Evolutionary conservation across 2,329 filamentous ascomycete genomes (phyloP).

Genomic region (Samsoniella hepiali): DNA sequence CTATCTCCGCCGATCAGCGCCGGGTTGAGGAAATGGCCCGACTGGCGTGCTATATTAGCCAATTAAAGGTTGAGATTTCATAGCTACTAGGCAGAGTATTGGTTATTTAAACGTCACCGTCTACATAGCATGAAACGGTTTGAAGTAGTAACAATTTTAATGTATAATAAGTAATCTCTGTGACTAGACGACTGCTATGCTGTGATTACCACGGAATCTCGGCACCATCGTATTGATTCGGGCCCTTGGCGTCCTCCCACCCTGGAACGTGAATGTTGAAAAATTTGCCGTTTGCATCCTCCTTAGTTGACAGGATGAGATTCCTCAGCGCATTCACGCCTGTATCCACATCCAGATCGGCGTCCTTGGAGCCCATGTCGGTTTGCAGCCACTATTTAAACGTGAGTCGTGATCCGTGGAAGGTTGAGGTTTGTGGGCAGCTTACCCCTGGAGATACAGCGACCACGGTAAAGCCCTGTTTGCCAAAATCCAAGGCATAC

Average conservation of each 20-base stretch:
- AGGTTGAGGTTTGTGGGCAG: no score
- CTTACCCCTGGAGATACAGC: conserved; percentile 42
- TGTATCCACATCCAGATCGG: conserved; percentile 39
- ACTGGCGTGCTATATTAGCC: no score
- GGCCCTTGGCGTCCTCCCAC: conserved; percentile 8
- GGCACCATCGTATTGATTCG: conserved; percentile 10
- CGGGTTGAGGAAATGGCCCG: no score
- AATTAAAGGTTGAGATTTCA: no score
- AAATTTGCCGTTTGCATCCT: conserved; percentile 17
- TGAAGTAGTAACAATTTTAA: no score
- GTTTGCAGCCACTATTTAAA: conserved; percentile 42
- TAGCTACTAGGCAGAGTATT: no score
- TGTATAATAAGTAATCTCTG: no score
- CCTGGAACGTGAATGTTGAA: conserved; percentile 15
- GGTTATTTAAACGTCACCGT: no score
- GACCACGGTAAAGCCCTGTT: conserved; percentile 41
- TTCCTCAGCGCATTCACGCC: conserved; percentile 30
- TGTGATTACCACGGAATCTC: neutral
- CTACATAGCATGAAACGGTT: no score
- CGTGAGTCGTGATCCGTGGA: neutral
- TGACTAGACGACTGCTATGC: no score
- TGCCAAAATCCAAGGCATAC: conserved; percentile 33
- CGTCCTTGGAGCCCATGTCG: conserved; percentile 37
- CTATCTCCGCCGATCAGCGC: no score
- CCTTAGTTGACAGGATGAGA: conserved; percentile 5